Evolutionary conservation across 305 asterid species (phyloP).

Genomic region (Solanum hybrid): DNA sequence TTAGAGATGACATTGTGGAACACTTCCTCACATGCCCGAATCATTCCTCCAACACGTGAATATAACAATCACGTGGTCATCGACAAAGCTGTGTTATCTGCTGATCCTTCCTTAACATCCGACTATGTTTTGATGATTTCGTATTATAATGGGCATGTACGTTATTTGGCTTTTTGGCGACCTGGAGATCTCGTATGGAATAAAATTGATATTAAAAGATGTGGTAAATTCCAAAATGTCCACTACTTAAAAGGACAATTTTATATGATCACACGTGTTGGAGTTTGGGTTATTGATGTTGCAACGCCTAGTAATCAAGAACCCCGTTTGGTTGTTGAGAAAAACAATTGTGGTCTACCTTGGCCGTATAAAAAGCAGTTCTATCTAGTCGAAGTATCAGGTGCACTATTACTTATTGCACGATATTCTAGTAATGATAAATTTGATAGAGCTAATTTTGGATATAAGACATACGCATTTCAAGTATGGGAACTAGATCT

Average conservation of each 20-base stretch:
- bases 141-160: not conserved
- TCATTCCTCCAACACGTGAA: not conserved
- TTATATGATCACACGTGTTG: not conserved
- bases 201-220: not conserved
- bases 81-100: not conserved
- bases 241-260: not conserved
- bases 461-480: not conserved
- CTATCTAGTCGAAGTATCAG: not conserved
- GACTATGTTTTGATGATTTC: not conserved
- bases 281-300: not conserved
- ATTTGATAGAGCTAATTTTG: not conserved
- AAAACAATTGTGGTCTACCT: not conserved
- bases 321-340: not conserved
- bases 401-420: not conserved
- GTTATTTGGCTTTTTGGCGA: not conserved
- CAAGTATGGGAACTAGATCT: not conserved
- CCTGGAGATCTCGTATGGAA: not conserved
- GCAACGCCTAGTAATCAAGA: not conserved
- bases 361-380: not conserved
- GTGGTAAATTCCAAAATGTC: not conserved
- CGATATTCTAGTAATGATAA: not conserved
- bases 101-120: not conserved
- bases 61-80: not conserved
- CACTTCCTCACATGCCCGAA: not conserved
- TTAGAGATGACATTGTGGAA: not conserved